Evolutionary conservation across 176 grass and related monocot genomes (phyloP), one percentile per base, ranked within the genome.

Genomic region (Aegilops longissima): DNA sequence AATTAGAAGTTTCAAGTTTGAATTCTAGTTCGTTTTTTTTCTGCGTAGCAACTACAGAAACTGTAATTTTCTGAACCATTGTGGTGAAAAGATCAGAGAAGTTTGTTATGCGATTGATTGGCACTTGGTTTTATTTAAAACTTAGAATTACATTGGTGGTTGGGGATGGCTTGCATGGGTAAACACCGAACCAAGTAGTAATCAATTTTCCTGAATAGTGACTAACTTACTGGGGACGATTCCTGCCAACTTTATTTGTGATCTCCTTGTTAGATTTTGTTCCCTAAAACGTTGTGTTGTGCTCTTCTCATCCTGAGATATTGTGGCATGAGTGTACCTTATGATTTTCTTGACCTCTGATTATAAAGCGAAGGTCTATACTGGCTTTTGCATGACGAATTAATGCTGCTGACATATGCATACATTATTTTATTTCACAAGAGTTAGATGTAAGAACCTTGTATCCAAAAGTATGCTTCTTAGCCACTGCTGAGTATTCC

Each of bases 201-300:
- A 1, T 78, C 44, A 34, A 0, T 44, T 39, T 79, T 90, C 5
- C 45, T 5, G 42, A 18, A 7, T 36, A 38, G 0, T 6, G 38
- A 25, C 31, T 47, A 80, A 80, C 34, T 76, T 70, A 34, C 2
- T 27, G 24, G 29, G 6, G 36, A 84, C 17, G n/a, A 64, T 71
- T 71, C 30, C 3, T 78, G 14, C 27, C 17, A 79, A 63, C 21
- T 79, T 71, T 31, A 84, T 61, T 85, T 84, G 8, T 40, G 17
- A 61, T 83, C 70, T 31, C 5, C 61, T 20, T 87, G 89, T 75
- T n/a, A 61, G 34, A 80, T 70, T 81, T 11, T 81, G 77, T 64
- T 69, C 39, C 86, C 79, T 52, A 54, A 40, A 61, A 42, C 27
- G 3, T 51, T 42, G 5, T 3, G 11, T 2, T 73, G 16, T 49